Evolutionary conservation across 495 filamentous ascomycete genomes (phyloP).

Genomic region (Xylaria venustula): DNA sequence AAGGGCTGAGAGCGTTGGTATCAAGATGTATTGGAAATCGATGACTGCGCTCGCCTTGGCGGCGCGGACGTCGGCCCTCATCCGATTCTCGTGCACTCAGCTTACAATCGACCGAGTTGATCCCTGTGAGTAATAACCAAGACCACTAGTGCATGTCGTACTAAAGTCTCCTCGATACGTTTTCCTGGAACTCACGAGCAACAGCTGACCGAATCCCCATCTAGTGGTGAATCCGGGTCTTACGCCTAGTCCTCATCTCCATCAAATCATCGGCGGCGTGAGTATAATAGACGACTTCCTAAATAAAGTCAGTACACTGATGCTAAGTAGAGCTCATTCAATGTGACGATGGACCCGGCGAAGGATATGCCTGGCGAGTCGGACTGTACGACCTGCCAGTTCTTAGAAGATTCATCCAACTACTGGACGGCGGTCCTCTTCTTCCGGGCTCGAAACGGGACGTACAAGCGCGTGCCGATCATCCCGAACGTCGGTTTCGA

Average conservation of each 20-base stretch:
- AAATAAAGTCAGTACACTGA: background rate
- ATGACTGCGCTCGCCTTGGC: conserved; percentile 30
- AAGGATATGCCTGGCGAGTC: conserved; percentile 30
- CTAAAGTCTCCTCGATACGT: background rate
- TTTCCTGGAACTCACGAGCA: background rate
- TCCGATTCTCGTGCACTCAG: conserved; percentile 37
- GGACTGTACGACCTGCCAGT: conserved; percentile 32
- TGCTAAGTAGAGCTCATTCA: conserved; percentile 28
- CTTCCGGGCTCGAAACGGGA: conserved; percentile 38
- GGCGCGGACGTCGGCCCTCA: conserved; percentile 29
- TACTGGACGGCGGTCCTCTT: conserved; percentile 43
- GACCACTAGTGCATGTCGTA: background rate
- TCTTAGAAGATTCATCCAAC: conserved; percentile 37
- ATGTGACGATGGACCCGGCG: conserved; percentile 31
- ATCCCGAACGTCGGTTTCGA: conserved; percentile 35
- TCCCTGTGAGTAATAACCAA: conserved; percentile 11
- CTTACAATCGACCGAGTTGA: conserved; percentile 34
- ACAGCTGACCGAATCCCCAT: background rate
- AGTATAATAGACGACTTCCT: background rate
- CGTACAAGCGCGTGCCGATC: conserved; percentile 39
- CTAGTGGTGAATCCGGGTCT: conserved; percentile 32
- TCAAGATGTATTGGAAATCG: conserved; percentile 31
- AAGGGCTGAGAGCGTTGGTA: background rate
- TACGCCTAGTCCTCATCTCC: conserved; percentile 30
- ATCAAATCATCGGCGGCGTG: conserved; percentile 35